Base-by-base conservation (phyloP, 192 early-diverging fungal genomes). In the Entrophospora sp. region DNA sequence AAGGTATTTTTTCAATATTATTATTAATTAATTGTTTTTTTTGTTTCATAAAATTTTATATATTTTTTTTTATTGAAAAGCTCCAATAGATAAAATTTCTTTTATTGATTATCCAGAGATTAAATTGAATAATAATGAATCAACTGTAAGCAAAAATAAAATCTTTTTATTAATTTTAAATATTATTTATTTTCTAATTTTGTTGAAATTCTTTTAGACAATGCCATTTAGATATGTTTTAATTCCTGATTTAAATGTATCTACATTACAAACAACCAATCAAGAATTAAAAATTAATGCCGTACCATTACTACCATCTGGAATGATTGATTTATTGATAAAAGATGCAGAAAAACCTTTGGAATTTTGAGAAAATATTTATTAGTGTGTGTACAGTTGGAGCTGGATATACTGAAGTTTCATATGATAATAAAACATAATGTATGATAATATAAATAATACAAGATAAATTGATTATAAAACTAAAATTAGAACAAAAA, bases 191-290 rank as follows among this genome's bases (percentile, higher is more conserved):
- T 25, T 28, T 53, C 14, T 40, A 40, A 6, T 9, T 40, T 6
- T 40, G 6, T 9, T 40, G 14, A 18, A n/a, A 34, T 38, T 38
- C 10, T 8, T 16, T 34, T 42, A 66, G 64, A 81, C 84, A 13
- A 83, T 92, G 85, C 90, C 90, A 5, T 92, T 90, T 78, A 69
- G 90, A 16, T 92, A 91, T 44, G 78, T 92, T 63, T 77, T 80
- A 10, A 66, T 78, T 27, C 68, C 68, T 13, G 22, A 66, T 55
- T 3, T 8, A 27, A 63, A 57, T 9, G 71, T 67, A 49, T 46
- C 59, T 22, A 66, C 69, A 16, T 35, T 76, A 32, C 67, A 64
- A 30, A 69, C 62, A 1, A 71, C 73, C 14, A 62, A 68, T 31
- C 70, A 75, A 14, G 48, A 66, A 66, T n/a, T 66, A 36, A 66